phyloP scores from a whole-genome alignment of 1,284 basidiomycete species.

The Ustanciosporium gigantosporum region DNA sequence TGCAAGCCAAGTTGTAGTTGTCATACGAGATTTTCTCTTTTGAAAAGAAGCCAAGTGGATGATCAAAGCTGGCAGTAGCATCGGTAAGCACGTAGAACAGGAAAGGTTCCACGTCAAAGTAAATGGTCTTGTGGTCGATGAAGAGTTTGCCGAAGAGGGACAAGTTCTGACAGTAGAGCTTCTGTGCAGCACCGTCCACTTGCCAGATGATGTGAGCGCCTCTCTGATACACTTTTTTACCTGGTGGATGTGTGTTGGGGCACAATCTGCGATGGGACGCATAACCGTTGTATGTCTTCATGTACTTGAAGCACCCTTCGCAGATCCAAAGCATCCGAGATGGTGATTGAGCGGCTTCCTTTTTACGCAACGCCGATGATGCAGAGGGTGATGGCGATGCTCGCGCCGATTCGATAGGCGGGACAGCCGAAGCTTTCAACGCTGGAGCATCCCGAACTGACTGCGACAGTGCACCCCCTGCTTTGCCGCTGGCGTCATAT shows the following conservation, averaged over 20 bases:
- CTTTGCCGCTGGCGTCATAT: background rate
- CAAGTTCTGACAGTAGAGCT: conserved; percentile 95
- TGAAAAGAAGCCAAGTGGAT: conserved; percentile 91
- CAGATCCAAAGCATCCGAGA: conserved; percentile 68
- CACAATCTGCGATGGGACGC: conserved; percentile 68
- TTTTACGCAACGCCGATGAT: conserved; percentile 1
- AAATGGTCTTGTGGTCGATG: conserved; percentile 96
- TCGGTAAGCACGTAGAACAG: conserved; percentile 92
- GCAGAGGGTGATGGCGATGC: conserved; percentile 1
- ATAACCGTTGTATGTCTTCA: conserved; percentile 63
- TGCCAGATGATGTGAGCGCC: conserved; percentile 93
- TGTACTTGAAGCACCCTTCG: conserved; percentile 95
- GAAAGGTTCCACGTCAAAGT: conserved; percentile 76
- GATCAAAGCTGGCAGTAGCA: conserved; percentile 73
- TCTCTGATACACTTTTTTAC: conserved; percentile 84
- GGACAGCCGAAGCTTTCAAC: conserved; percentile 7
- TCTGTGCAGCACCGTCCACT: conserved; percentile 77
- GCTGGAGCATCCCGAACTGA: conserved; percentile 17
- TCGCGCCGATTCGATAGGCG: background rate
- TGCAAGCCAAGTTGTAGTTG: conserved; percentile 95
- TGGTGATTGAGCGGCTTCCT: conserved; percentile 2
- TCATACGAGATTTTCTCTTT: conserved; percentile 97
- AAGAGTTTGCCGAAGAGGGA: conserved; percentile 97
- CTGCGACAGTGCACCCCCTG: conserved; percentile 13
- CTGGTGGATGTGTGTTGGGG: conserved; percentile 76